Percentiles rank a stretch among this genome's conserved stretches.
Conservation (phyloP, 2,329 filamentous ascomycete species). For the Nemania sp. region DNA sequence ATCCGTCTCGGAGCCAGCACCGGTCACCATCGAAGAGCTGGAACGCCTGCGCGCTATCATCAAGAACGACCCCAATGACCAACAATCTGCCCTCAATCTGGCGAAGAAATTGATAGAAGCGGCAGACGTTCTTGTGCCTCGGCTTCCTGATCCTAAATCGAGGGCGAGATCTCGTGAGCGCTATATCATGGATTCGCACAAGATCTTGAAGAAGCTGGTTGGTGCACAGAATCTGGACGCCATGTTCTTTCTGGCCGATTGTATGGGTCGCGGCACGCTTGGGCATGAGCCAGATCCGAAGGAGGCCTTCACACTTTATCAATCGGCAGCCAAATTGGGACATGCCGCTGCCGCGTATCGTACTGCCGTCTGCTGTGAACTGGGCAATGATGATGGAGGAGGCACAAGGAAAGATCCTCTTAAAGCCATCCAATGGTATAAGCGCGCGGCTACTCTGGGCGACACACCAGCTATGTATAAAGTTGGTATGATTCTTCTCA, state of each 20-base stretch:
- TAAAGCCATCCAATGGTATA: constrained; percentile 98
- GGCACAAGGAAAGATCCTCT: constrained; percentile 87
- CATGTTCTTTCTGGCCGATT: constrained; percentile 93
- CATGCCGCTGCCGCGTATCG: constrained; percentile 88
- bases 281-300: constrained; percentile 82
- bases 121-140: constrained; percentile 70
- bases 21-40: constrained; percentile 78
- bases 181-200: constrained; percentile 84
- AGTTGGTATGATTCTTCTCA: constrained; percentile 92
- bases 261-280: constrained; percentile 78
- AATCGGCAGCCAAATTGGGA: constrained; percentile 87
- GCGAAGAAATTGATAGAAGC: constrained; percentile 88
- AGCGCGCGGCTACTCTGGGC: constrained; percentile 84
- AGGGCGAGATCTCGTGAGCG: constrained; percentile 77
- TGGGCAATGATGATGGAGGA: constrained; percentile 91
- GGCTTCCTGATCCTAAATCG: constrained; percentile 68
- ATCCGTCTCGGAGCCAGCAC: constrained; percentile 44
- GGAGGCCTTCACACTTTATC: constrained; percentile 91
- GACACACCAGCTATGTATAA: constrained; percentile 98
- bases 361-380: constrained; percentile 95
- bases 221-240: constrained; percentile 75
- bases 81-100: constrained; percentile 69
- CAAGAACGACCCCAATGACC: constrained; percentile 72
- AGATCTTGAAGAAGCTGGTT: constrained; percentile 86
- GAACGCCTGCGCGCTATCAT: constrained; percentile 71